Conservation (phyloP, 116 monocot genomes). For the Trichopus zeylanicus region DNA sequence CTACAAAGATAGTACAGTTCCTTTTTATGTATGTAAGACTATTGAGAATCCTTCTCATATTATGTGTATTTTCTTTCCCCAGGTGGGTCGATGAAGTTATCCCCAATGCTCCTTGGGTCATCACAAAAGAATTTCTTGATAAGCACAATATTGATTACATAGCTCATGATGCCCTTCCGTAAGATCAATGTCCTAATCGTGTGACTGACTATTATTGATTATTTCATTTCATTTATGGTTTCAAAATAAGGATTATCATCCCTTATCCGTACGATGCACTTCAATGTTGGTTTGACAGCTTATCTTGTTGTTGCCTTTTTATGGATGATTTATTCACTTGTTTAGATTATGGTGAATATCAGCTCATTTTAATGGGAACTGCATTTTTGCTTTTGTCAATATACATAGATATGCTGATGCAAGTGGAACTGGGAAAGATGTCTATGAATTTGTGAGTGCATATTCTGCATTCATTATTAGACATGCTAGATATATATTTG, state of each 20-base stretch:
- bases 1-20: not conserved
- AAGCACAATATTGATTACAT: slow-evolving; percentile 87
- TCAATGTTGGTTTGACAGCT: not conserved
- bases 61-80: slow-evolving; percentile 5
- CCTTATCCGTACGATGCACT: too few relatives aligned
- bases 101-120: slow-evolving; percentile 92
- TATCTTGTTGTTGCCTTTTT: not conserved
- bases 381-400: slow-evolving; percentile 7
- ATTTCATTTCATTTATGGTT: not conserved
- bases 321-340: not conserved
- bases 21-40: not conserved
- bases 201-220: not conserved
- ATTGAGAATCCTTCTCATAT: not conserved
- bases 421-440: slow-evolving; percentile 94
- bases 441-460: slow-evolving; percentile 90
- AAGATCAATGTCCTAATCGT: slow-evolving; percentile 36
- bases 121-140: slow-evolving; percentile 77
- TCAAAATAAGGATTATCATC: not conserved
- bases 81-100: slow-evolving; percentile 99
- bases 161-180: slow-evolving; percentile 96
- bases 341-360: not conserved
- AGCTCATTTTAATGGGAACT: not conserved
- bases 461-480: not conserved
- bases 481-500: not conserved
- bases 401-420: slow-evolving; percentile 83